Evolutionary conservation across 164 flowering plant species (phyloP).

Genomic region (Kingdonia uniflora): DNA sequence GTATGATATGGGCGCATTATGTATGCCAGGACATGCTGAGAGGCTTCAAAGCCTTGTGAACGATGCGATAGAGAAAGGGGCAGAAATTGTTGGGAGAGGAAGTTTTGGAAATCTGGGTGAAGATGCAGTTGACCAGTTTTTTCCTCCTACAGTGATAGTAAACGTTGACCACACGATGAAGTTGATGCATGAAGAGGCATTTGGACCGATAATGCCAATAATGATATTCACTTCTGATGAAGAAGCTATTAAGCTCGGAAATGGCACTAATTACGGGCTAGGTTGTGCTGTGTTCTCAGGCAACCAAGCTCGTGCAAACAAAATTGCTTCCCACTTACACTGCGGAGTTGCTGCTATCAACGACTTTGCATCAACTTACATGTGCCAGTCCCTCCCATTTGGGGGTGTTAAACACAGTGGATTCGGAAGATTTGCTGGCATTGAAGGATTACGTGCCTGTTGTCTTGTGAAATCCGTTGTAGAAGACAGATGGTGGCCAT

Average conservation of each 20-base stretch:
- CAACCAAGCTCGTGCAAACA: constrained; percentile 61
- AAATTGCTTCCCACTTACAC: constrained; percentile 70
- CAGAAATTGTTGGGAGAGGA: constrained; percentile 84
- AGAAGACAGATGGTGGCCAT: constrained; percentile 97
- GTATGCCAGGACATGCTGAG: constrained; percentile 87
- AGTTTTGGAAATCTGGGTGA: constrained; percentile 80
- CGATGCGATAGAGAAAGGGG: constrained; percentile 90
- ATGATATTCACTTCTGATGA: constrained; percentile 88
- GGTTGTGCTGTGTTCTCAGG: constrained; percentile 99
- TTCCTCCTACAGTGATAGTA: constrained; percentile 87
- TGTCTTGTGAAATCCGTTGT: constrained; percentile 91
- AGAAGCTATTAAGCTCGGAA: constrained; percentile 76
- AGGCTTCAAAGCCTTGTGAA: constrained; percentile 76
- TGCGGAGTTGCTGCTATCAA: constrained; percentile 92
- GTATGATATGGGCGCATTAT: constrained; percentile 98
- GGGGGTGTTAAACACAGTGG: constrained; percentile 97
- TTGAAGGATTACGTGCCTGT: constrained; percentile 93
- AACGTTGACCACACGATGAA: constrained; percentile 82
- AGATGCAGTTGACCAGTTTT: constrained; percentile 91
- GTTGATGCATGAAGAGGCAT: constrained; percentile 97
- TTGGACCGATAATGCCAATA: constrained; percentile 98
- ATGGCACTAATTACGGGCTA: constrained; percentile 82
- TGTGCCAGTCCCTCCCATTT: constrained; percentile 99
- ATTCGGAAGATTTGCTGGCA: constrained; percentile 94
- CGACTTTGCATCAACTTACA: constrained; percentile 86